A percentile compares a stretch with the other conserved stretches of the same genome.
Conservation (phyloP, 345 rosid genomes). For the Eutrema yunnanense region DNA sequence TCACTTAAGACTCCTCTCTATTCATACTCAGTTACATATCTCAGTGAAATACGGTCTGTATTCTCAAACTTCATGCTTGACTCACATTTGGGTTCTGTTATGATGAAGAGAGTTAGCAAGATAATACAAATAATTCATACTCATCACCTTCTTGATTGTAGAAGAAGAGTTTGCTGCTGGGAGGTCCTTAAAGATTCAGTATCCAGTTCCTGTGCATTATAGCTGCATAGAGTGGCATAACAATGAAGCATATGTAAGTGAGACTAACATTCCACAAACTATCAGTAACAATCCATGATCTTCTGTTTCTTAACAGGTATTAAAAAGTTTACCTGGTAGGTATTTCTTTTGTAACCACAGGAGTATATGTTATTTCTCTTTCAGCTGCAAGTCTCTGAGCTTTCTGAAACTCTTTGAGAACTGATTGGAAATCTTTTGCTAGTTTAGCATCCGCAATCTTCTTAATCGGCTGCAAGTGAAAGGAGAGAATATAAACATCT, state of each 20-base stretch:
- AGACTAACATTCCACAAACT: background rate
- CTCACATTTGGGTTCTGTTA: background rate
- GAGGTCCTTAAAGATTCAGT: conserved; percentile 35
- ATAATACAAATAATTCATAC: background rate
- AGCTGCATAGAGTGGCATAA: conserved; percentile 31
- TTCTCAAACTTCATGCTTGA: background rate
- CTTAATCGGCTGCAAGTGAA: conserved; percentile 46
- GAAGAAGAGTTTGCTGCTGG: conserved; percentile 46
- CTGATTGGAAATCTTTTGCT: conserved; percentile 60
- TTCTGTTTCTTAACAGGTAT: background rate
- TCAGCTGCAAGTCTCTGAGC: conserved; percentile 77
- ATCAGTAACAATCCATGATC: background rate
- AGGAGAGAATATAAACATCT: background rate
- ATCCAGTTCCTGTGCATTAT: conserved; percentile 48
- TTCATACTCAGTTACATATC: background rate
- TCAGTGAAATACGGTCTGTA: background rate
- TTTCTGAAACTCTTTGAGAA: conserved; percentile 67
- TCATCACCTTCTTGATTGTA: conserved; percentile 54
- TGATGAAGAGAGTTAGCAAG: background rate
- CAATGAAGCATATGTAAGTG: background rate
- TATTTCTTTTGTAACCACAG: conserved; percentile 42
- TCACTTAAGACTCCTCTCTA: background rate
- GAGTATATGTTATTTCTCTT: conserved; percentile 53
- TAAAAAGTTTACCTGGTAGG: conserved; percentile 41
- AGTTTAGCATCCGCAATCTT: conserved; percentile 77